Evolutionary conservation across 23 red algal species (phyloP).

Genomic region (Gracilaria vermiculophylla): DNA sequence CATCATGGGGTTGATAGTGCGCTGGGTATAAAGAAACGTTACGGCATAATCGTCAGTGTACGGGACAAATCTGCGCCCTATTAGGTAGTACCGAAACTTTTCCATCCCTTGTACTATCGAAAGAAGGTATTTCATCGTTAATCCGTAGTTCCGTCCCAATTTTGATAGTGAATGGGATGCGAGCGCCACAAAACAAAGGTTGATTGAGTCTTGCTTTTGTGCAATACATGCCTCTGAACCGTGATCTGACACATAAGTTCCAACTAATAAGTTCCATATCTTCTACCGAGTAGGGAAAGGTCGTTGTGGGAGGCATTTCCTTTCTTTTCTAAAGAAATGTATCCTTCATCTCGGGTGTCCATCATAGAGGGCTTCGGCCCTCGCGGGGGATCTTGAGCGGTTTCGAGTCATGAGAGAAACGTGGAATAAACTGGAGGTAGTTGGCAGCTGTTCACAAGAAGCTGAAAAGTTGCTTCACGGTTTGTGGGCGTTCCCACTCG

Average conservation of each 20-base stretch:
- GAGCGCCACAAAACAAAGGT: background rate
- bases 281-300: background rate
- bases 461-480: background rate
- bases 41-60: background rate
- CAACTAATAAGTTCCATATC: background rate
- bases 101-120: background rate
- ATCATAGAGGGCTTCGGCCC: background rate
- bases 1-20: background rate
- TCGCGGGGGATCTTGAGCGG: background rate
- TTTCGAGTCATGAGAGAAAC: background rate
- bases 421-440: slow-evolving; percentile 3
- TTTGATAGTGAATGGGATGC: background rate
- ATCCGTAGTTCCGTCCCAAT: background rate
- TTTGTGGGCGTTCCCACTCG: background rate
- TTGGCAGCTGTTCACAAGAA: background rate
- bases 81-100: background rate
- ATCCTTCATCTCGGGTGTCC: background rate
- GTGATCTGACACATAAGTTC: background rate
- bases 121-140: background rate
- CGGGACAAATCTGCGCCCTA: background rate
- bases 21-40: background rate
- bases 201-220: background rate
- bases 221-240: background rate
- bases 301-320: background rate
- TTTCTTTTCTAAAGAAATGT: background rate